A percentile compares a stretch with the other conserved stretches of the same genome.
Evolutionary conservation across 2,329 filamentous ascomycete species (phyloP).

Genomic region (Paecilomyces sp.): DNA sequence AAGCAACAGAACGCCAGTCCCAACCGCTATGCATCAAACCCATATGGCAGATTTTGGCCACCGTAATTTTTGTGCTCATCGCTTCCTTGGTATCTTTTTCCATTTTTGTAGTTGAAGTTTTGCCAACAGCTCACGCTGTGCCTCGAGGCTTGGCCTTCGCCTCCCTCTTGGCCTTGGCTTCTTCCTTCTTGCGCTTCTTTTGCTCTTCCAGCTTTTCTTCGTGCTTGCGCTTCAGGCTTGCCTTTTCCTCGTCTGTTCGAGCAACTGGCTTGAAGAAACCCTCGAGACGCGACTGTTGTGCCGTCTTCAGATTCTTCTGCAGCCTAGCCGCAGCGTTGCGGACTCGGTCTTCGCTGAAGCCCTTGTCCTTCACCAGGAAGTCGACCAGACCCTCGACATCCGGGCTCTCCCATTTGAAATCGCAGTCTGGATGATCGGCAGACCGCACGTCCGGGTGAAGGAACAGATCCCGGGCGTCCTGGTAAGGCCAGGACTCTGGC

Average conservation of each 20-base stretch:
- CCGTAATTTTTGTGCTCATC: constrained; percentile 5
- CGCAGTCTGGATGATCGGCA: constrained; percentile 78
- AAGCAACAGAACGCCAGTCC: not conserved
- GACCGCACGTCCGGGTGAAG: constrained; percentile 79
- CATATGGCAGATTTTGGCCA: not conserved
- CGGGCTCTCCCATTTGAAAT: constrained; percentile 96
- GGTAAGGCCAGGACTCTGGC: constrained; percentile 94
- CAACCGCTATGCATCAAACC: not conserved
- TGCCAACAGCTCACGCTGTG: constrained; percentile 32
- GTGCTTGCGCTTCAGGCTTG: constrained; percentile 80
- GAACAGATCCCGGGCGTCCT: constrained; percentile 87
- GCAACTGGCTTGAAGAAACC: constrained; percentile 94
- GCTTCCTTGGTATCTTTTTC: constrained; percentile 12
- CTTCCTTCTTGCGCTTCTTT: constrained; percentile 91
- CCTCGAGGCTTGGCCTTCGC: constrained; percentile 80
- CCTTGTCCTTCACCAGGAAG: constrained; percentile 88
- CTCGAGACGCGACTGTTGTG: constrained; percentile 84
- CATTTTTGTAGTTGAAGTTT: constrained; percentile 7
- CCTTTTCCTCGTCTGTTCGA: constrained; percentile 81
- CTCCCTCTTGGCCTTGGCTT: constrained; percentile 92
- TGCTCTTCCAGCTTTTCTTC: constrained; percentile 87
- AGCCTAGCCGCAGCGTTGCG: constrained; percentile 69
- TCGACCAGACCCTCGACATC: constrained; percentile 84
- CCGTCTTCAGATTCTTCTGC: constrained; percentile 83
- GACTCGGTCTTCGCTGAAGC: constrained; percentile 93